Base-by-base conservation (phyloP, 2,329 filamentous ascomycete species). In the Dryadomyces quercus-mongolicae region DNA sequence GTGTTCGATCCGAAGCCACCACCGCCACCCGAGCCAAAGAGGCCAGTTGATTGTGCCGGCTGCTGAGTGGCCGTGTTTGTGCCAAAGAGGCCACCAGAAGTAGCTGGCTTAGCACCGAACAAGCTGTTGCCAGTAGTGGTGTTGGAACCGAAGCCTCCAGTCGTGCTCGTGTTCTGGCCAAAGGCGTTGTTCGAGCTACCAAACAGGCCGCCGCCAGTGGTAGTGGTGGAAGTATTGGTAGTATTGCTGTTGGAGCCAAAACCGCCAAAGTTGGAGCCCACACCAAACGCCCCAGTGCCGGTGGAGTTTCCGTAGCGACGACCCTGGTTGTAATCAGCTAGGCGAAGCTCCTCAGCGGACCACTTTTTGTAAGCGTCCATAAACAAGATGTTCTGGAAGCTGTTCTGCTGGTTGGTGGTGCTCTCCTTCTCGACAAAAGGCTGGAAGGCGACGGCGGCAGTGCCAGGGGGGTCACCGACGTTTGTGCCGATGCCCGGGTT, bases 301-400 rank as follows among this genome's bases (percentile, higher is more conserved):
- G 85, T 88, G 45, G 80, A 78, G 68, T 92, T 95, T 38, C 91
- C 93, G 66, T 81, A 88, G 53, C 85, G 85, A 56, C 91, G 83
- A 51, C 91, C 91, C 68, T 91, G 86, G 56, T 84, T 80, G 67
- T 98, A 98, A 68, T 98, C 93, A 48, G 82, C 88, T 57, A 95
- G 70, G 64, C 88, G 78, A 53, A 93, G 71, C 67, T 93, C 85
- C 62, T 88, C 93, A n/a, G 88, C 81, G 10, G 92, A 96, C 74
- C 86, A 97, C 66, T 93, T 94, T 67, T 84, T 84, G 72, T 92
- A 94, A 1, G 85, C 80, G 22, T 84, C 82, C 70, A 86, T 84
- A 67, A 92, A 90, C 21, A 85, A 73, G 55, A 94, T 81, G 61
- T 83, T 92, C 68, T 93, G 88, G 67, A 86, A 94, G 4, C 84